Base-by-base conservation (phyloP, 108 stramenopile genomes). In the Pseudonitzschia delicatissima region DNA sequence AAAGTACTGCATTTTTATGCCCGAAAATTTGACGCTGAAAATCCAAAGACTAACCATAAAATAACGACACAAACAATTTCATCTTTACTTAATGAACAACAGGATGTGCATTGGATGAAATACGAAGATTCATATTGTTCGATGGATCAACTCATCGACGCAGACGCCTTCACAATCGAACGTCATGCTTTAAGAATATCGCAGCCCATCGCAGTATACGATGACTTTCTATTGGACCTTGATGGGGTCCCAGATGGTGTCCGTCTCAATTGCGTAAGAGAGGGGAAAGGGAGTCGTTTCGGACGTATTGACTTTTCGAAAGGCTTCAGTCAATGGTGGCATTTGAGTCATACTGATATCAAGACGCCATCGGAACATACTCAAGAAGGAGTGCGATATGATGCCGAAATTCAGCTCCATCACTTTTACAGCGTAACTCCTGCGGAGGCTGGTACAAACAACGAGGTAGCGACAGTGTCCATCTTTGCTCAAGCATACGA, bases 321-420 rank as follows among this genome's bases (percentile, higher is more conserved):
- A 31, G 67, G 67, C 7, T 68, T 68, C 23, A 51, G 48, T 32
- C 67, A 68, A 18, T 68, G 67, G 67, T 68, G 67, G 67, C 44
- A 59, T 26, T 37, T 82, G 44, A 59, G 64, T 13, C 66, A 66
- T 39, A 82, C 67, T 21, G 77, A 79, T 51, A 69, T 82, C 33
- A 51, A 77, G 9, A 65, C 70, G 2, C 81, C 81, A 5, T 65
- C 68, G 44, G 73, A 82, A 26, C 81, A 82, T 40, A 75, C 66
- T 13, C 77, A 79, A 60, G 77, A 82, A 6, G 81, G 81, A 1
- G 61, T 55, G 9, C 65, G 71, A 28, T 82, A 82, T 66, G 81
- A 70, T 49, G 81, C 81, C 8, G 81, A 82, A 63, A 57, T 82
- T 8, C 51, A 61, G 31, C 67, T 82, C 27, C 39, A 67, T 17